A percentile compares a stretch with the other conserved stretches of the same genome.
Conservation (phyloP, 2,329 filamentous ascomycete species). For the Colletotrichum trifolii region DNA sequence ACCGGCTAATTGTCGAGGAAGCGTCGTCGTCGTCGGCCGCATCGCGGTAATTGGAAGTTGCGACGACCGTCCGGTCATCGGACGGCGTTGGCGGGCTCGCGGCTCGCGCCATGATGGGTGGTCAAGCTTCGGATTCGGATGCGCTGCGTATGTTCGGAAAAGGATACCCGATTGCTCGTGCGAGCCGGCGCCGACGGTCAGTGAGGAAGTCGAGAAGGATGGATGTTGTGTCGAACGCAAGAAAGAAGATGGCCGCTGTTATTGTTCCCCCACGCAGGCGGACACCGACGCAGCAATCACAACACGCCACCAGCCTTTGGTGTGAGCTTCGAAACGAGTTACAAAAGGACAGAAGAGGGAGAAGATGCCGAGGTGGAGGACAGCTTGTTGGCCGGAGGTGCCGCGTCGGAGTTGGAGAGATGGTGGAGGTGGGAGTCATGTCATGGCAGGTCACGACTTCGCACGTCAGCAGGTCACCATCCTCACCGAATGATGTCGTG, state of each 20-base stretch:
- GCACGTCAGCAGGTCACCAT: conserved; percentile 33
- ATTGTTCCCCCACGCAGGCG: conserved; percentile 4
- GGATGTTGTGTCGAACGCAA: neutral
- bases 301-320: neutral
- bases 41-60: neutral
- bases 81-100: conserved; percentile 19
- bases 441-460: conserved; percentile 28
- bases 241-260: conserved; percentile 11
- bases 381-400: no score
- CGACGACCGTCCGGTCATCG: conserved; percentile 21
- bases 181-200: conserved; percentile 3
- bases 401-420: conserved; percentile 11
- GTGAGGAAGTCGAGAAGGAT: neutral
- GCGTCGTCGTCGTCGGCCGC: conserved; percentile 28
- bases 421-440: no score
- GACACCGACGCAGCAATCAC: neutral
- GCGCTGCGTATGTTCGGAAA: neutral
- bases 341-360: neutral
- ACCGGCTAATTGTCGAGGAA: conserved; percentile 36
- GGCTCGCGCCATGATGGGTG: conserved; percentile 31
- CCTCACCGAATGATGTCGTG: conserved; percentile 33
- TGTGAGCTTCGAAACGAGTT: neutral
- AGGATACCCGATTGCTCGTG: neutral
- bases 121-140: conserved; percentile 5
- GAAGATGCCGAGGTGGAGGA: conserved; percentile 18